Evolutionary conservation across 176 grass and related monocot species (phyloP).

Genomic region (Thinopyrum elongatum): DNA sequence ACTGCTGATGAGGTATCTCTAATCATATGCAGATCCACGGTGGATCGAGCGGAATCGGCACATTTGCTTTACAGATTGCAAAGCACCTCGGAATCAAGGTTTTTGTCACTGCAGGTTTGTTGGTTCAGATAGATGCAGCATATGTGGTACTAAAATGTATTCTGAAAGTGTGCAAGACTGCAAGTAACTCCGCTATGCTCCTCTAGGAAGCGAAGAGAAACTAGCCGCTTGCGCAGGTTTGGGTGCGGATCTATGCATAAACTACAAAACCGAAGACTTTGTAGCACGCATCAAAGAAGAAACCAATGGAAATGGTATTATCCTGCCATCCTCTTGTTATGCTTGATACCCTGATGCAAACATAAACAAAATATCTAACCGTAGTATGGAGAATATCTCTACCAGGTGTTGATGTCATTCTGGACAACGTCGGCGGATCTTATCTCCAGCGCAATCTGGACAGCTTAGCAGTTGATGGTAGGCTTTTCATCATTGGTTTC

Average conservation of each 20-base stretch:
- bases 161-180: neutral
- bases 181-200: neutral
- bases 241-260: slow-evolving; percentile 85
- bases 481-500: slow-evolving; percentile 86
- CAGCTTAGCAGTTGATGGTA: slow-evolving; percentile 72
- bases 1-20: neutral
- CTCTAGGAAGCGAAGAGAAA: slow-evolving; percentile 73
- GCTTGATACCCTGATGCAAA: neutral
- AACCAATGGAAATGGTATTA: slow-evolving; percentile 69
- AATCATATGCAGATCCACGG: slow-evolving; percentile 67
- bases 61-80: slow-evolving; percentile 80
- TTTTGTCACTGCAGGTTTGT: slow-evolving; percentile 77
- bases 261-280: slow-evolving; percentile 94
- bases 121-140: neutral
- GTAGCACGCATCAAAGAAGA: slow-evolving; percentile 72
- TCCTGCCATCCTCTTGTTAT: neutral
- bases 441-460: slow-evolving; percentile 77
- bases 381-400: neutral
- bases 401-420: slow-evolving; percentile 79
- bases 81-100: slow-evolving; percentile 83
- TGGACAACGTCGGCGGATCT: slow-evolving; percentile 67
- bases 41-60: slow-evolving; percentile 94
- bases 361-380: neutral
- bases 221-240: slow-evolving; percentile 71
- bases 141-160: neutral